Percentiles rank a stretch among this genome's conserved stretches.
These are phyloP conservation scores for Coemansia sp. DNA, from an alignment of 192 early-diverging fungal genomes.

Conservation along the genomic window DNA sequence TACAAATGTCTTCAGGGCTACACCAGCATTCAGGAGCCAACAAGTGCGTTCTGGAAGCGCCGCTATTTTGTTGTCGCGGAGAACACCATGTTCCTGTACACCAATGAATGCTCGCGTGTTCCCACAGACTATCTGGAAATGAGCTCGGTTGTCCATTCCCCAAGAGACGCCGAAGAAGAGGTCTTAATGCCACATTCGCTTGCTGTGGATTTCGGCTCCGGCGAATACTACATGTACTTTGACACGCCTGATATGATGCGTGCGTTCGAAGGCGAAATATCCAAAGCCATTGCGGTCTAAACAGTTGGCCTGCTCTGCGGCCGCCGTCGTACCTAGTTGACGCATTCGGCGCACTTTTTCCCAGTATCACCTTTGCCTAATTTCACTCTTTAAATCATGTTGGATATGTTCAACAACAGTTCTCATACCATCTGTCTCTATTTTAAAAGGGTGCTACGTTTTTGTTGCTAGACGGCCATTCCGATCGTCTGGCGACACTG, in stretches of 20 bases:
- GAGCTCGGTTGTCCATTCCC: slow-evolving; percentile 17
- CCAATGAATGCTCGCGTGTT: slow-evolving; percentile 46
- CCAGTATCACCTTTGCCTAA: too few relatives aligned
- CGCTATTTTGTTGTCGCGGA: slow-evolving; percentile 48
- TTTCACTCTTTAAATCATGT: too few relatives aligned
- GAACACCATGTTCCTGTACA: slow-evolving; percentile 45
- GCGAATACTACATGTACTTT: slow-evolving; percentile 50
- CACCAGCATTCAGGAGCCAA: slow-evolving; percentile 48
- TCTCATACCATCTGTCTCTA: too few relatives aligned
- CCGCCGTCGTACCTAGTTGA: too few relatives aligned
- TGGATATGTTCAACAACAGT: background rate
- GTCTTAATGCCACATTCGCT: slow-evolving; percentile 45
- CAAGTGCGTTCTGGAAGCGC: slow-evolving; percentile 48
- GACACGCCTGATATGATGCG: slow-evolving; percentile 28
- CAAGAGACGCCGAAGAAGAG: slow-evolving; percentile 40
- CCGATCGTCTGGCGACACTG: too few relatives aligned
- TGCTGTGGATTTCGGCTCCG: slow-evolving; percentile 37
- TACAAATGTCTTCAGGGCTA: slow-evolving; percentile 43
- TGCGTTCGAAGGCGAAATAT: slow-evolving; percentile 33
- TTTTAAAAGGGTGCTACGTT: too few relatives aligned
- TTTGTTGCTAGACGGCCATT: too few relatives aligned
- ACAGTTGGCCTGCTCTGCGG: too few relatives aligned
- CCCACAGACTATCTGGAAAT: slow-evolving; percentile 35
- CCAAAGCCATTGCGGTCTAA: slow-evolving; percentile 15
- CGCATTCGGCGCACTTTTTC: too few relatives aligned